Conservation (phyloP, 345 rosid species). For the Moricandia moricandioides region DNA sequence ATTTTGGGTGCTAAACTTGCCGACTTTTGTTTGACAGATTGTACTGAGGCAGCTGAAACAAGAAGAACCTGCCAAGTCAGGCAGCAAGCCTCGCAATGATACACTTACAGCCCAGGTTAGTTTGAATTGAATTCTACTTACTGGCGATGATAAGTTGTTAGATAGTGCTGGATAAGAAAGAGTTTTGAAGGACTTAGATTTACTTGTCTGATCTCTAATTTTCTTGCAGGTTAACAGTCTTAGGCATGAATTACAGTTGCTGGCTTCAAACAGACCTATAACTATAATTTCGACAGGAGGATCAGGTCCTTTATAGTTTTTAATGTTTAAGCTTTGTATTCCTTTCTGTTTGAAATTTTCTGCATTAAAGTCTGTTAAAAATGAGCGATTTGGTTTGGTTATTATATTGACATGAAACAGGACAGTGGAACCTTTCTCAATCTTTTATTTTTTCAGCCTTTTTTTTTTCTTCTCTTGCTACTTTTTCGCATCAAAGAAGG, state of each 20-base stretch:
- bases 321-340: not conserved
- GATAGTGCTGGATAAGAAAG: not conserved
- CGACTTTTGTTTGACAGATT: constrained; percentile 40
- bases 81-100: constrained; percentile 57
- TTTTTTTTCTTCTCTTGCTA: too few relatives aligned
- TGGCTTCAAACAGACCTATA: constrained; percentile 60
- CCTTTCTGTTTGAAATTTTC: constrained; percentile 3
- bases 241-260: constrained; percentile 60
- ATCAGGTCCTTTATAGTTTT: constrained; percentile 45
- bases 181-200: not conserved
- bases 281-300: constrained; percentile 71
- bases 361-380: not conserved
- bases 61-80: constrained; percentile 52
- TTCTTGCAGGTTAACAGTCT: constrained; percentile 64
- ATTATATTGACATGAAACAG: constrained; percentile 2
- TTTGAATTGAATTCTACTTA: not conserved
- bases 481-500: too few relatives aligned
- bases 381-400: not conserved
- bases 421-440: not conserved
- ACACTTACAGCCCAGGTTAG: constrained; percentile 77
- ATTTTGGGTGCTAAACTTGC: not conserved
- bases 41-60: constrained; percentile 53
- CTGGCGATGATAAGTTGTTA: not conserved
- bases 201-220: constrained; percentile 11
- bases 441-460: not conserved